A percentile compares a stretch with the other conserved stretches of the same genome.
Conservation (phyloP, 2,329 filamentous ascomycete genomes). For the Teratosphaeriaceae sp. region DNA sequence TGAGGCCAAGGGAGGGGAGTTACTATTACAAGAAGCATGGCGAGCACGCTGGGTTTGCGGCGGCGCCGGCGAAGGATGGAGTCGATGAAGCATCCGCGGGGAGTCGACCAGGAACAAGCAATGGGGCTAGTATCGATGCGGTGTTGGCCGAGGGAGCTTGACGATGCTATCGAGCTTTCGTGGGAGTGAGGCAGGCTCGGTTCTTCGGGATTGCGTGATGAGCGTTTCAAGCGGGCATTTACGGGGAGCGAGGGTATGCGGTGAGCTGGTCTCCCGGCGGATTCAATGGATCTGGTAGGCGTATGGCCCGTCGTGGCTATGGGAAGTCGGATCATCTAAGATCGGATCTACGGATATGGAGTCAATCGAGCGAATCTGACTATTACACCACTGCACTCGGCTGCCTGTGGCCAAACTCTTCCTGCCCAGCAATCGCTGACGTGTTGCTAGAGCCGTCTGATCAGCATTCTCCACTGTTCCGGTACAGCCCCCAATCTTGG, state of each 20-base stretch:
- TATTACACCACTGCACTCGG: too few relatives aligned
- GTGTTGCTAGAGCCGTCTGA: too few relatives aligned
- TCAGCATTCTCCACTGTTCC: too few relatives aligned
- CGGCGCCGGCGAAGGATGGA: neutral
- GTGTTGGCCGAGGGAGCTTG: conserved; percentile 2
- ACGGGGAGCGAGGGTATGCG: neutral
- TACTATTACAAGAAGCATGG: conserved; percentile 79
- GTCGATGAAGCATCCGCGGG: neutral
- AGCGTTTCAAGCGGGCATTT: conserved; percentile 3
- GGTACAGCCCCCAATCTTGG: too few relatives aligned
- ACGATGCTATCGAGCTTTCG: neutral
- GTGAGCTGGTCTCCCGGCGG: conserved; percentile 1
- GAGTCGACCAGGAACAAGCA: neutral
- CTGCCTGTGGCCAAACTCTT: too few relatives aligned
- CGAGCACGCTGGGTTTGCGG: conserved; percentile 66
- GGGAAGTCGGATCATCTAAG: too few relatives aligned
- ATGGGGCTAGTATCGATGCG: conserved; percentile 4
- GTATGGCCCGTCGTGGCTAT: too few relatives aligned
- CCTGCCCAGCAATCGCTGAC: too few relatives aligned
- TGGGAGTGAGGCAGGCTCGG: neutral
- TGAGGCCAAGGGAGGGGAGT: conserved; percentile 58
- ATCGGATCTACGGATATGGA: too few relatives aligned
- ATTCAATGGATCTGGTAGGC: too few relatives aligned
- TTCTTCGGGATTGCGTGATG: neutral
- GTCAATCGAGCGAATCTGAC: too few relatives aligned